Conservation (phyloP, 495 filamentous ascomycete species). For the Neurospora pannonica region DNA sequence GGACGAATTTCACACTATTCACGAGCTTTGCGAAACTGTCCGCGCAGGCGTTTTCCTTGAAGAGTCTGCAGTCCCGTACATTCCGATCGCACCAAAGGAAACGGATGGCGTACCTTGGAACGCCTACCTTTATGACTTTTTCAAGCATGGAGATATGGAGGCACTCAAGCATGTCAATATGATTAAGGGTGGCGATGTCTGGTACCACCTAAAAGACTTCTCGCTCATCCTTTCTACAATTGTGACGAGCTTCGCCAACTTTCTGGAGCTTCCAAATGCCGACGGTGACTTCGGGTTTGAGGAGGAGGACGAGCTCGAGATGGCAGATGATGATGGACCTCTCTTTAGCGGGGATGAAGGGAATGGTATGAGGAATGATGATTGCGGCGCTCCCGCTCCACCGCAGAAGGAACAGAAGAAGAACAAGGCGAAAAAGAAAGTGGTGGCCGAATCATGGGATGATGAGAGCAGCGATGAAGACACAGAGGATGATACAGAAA, state of each 20-base stretch:
- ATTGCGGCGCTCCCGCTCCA: not conserved
- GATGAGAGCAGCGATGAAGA: constrained; percentile 7
- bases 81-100: constrained; percentile 47
- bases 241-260: constrained; percentile 45
- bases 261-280: constrained; percentile 24
- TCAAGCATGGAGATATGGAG: constrained; percentile 52
- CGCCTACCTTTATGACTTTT: constrained; percentile 68
- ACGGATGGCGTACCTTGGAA: constrained; percentile 42
- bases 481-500: constrained; percentile 5
- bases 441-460: constrained; percentile 22
- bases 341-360: constrained; percentile 12
- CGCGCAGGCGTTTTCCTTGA: constrained; percentile 64
- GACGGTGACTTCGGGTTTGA: constrained; percentile 12
- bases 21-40: constrained; percentile 52
- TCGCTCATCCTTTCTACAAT: constrained; percentile 61
- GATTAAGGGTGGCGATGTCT: constrained; percentile 53
- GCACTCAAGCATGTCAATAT: constrained; percentile 49
- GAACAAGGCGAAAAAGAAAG: constrained; percentile 13
- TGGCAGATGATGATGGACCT: constrained; percentile 33
- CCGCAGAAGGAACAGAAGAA: not conserved
- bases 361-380: not conserved
- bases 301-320: constrained; percentile 11
- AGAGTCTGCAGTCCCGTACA: constrained; percentile 56
- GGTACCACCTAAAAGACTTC: constrained; percentile 62
- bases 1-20: constrained; percentile 52